Evolutionary conservation across 2,329 filamentous ascomycete genomes (phyloP).

Genomic region (Zymoseptoria passerinii): DNA sequence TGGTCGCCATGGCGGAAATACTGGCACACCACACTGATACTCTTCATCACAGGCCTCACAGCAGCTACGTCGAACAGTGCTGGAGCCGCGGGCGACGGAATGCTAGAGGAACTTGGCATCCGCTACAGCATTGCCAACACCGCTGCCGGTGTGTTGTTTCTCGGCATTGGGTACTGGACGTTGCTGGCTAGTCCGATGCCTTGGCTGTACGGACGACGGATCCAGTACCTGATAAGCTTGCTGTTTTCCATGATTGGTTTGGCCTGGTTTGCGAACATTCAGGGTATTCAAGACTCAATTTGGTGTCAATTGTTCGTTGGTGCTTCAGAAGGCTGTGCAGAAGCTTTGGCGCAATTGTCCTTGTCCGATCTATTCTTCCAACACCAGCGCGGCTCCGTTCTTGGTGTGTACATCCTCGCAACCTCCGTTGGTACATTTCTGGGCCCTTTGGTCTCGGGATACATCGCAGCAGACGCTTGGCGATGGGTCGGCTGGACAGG

Average conservation of each 20-base stretch:
- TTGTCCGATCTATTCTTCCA: conserved; percentile 51
- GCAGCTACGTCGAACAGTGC: conserved; percentile 51
- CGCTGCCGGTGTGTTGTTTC: conserved; percentile 49
- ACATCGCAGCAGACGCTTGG: conserved; percentile 44
- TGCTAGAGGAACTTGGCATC: conserved; percentile 45
- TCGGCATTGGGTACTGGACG: conserved; percentile 50
- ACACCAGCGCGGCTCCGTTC: conserved; percentile 47
- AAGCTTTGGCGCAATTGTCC: conserved; percentile 50
- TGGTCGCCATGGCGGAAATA: conserved; percentile 25
- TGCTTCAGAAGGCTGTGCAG: conserved; percentile 48
- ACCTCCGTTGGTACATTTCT: conserved; percentile 50
- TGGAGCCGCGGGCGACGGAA: conserved; percentile 44
- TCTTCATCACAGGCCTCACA: conserved; percentile 47
- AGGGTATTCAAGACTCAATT: conserved; percentile 40
- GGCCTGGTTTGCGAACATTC: conserved; percentile 46
- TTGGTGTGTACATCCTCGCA: conserved; percentile 49
- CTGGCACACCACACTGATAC: conserved; percentile 39
- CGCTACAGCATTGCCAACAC: conserved; percentile 47
- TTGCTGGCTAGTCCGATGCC: conserved; percentile 46
- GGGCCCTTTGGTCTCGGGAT: conserved; percentile 46
- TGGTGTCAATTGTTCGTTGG: conserved; percentile 52
- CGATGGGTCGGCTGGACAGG: conserved; percentile 48
- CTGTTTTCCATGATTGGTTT: conserved; percentile 43
- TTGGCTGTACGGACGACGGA: conserved; percentile 47
- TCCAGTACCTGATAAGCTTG: conserved; percentile 48